Conservation (phyloP, 2,329 filamentous ascomycete species). For the Botrytis cinerea region DNA sequence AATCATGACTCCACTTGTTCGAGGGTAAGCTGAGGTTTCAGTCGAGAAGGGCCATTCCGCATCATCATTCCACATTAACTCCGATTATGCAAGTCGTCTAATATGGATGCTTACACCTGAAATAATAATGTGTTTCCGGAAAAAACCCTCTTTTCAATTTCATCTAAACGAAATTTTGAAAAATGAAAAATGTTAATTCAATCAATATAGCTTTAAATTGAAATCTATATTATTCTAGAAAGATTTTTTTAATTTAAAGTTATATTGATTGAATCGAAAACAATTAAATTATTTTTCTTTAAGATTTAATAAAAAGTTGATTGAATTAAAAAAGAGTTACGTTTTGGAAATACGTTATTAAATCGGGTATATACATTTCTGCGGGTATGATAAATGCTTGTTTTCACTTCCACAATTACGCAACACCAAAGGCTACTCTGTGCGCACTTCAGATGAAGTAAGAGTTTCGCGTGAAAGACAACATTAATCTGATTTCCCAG, state of each 20-base stretch:
- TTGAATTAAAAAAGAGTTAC: too few relatives aligned
- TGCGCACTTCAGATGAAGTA: neutral
- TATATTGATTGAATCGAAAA: too few relatives aligned
- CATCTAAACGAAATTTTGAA: too few relatives aligned
- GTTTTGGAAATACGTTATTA: too few relatives aligned
- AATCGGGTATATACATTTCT: neutral
- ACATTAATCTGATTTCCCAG: neutral
- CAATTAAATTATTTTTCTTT: too few relatives aligned
- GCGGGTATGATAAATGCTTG: neutral
- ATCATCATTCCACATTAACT: neutral
- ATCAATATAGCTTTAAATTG: too few relatives aligned
- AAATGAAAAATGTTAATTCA: too few relatives aligned
- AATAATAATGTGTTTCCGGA: too few relatives aligned
- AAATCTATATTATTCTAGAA: too few relatives aligned
- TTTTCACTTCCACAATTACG: neutral
- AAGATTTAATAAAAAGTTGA: too few relatives aligned
- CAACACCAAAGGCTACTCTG: neutral
- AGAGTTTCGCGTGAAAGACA: neutral
- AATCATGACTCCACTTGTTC: neutral
- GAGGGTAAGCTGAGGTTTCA: neutral
- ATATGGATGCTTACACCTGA: neutral
- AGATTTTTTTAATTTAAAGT: too few relatives aligned
- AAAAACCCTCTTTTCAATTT: too few relatives aligned
- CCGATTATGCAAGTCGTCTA: constrained; percentile 3
- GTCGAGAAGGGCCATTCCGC: neutral